Evolutionary conservation across 108 stramenopile species (phyloP), one percentile per base, ranked within the genome.

Genomic region (Seminavis robusta): DNA sequence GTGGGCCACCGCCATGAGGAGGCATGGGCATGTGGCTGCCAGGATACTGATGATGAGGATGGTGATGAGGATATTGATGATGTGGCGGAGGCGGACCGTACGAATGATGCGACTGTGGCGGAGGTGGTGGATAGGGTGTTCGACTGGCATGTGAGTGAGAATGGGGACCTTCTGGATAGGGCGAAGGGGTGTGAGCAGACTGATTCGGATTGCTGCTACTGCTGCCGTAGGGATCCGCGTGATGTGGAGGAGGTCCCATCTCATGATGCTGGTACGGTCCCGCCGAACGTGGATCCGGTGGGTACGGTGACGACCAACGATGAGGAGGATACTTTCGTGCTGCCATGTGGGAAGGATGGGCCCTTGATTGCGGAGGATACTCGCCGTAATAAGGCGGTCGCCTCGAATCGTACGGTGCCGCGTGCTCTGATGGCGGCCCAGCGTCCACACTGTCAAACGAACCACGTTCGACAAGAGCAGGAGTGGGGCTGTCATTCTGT

Each of bases 401-500:
- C n/a, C n/a, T n/a, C n/a, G n/a, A n/a, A n/a, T n/a, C n/a, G n/a
- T n/a, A n/a, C n/a, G n/a, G n/a, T n/a, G n/a, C n/a, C n/a, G n/a
- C n/a, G n/a, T n/a, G n/a, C n/a, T n/a, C n/a, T n/a, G n/a, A n/a
- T n/a, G n/a, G n/a, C n/a, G n/a, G n/a, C n/a, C n/a, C n/a, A n/a
- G n/a, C n/a, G n/a, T n/a, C n/a, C n/a, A n/a, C n/a, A n/a, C 32
- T 36, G 27, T 61, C 60, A 17, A 51, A 51, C 10, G 49, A 41
- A 31, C 27, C 15, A 19, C 49, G 49, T 28, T 49, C 60, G 4
- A 51, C 60, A 2, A 61, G 26, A 26, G 38, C 49, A 13, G 48
- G 48, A 39, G n/a, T n/a, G n/a, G n/a, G n/a, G n/a, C n/a, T n/a
- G n/a, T n/a, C n/a, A n/a, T n/a, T n/a, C n/a, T n/a, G n/a, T n/a